Conservation (phyloP, 2,329 filamentous ascomycete genomes). For the Biscogniauxia sp. region DNA sequence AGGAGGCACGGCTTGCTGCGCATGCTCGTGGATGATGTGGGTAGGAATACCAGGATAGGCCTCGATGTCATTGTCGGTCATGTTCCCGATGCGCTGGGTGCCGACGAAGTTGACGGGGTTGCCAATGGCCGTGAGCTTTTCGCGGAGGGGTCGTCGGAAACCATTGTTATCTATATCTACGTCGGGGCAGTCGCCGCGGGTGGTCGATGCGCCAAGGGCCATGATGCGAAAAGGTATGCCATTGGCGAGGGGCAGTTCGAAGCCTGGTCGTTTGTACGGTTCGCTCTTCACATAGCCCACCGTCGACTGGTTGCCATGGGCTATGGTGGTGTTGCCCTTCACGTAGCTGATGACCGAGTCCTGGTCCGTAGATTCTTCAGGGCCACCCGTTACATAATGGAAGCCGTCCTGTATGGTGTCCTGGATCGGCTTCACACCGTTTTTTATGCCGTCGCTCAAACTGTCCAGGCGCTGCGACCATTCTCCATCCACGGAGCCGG, state of each 20-base stretch:
- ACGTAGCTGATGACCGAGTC: constrained; percentile 17
- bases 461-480: constrained; percentile 27
- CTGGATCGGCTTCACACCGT: constrained; percentile 20
- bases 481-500: constrained; percentile 28
- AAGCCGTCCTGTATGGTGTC: constrained; percentile 24
- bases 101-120: constrained; percentile 36
- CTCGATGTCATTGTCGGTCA: constrained; percentile 36
- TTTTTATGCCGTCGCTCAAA: constrained; percentile 27
- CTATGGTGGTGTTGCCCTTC: constrained; percentile 15
- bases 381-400: constrained; percentile 28
- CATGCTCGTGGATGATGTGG: constrained; percentile 30
- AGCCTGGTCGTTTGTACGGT: constrained; percentile 29
- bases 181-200: constrained; percentile 32
- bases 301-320: constrained; percentile 17
- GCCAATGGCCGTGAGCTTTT: constrained; percentile 32
- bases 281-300: constrained; percentile 27
- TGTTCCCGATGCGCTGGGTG: constrained; percentile 32
- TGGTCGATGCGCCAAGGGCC: constrained; percentile 33
- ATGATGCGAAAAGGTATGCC: constrained; percentile 33
- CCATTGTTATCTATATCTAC: constrained; percentile 32
- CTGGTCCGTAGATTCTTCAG: constrained; percentile 13
- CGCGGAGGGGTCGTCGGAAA: constrained; percentile 34
- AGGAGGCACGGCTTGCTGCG: constrained; percentile 26
- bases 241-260: constrained; percentile 30
- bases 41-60: constrained; percentile 33